Conservation (phyloP, 2,329 filamentous ascomycete species). For the Xylariaceae sp. region DNA sequence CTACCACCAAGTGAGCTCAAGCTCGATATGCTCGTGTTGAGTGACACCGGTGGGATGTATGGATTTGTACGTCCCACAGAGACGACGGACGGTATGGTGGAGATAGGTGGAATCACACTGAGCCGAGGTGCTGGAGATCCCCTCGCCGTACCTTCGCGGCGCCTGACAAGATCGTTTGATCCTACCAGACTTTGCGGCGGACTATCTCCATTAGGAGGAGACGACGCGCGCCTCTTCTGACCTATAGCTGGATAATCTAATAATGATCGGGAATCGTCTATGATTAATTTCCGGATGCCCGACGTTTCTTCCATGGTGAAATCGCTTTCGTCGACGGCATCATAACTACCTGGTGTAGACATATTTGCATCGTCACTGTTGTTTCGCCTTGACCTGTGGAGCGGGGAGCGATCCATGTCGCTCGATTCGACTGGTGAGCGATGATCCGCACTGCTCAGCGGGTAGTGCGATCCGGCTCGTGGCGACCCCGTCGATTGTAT, state of each 20-base stretch:
- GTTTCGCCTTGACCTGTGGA: constrained; percentile 44
- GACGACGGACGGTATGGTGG: constrained; percentile 41
- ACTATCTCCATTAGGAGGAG: constrained; percentile 49
- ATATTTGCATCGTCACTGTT: constrained; percentile 52
- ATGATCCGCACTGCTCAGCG: constrained; percentile 37
- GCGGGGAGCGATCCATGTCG: constrained; percentile 49
- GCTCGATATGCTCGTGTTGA: constrained; percentile 44
- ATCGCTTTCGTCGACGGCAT: constrained; percentile 48
- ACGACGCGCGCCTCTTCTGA: constrained; percentile 56
- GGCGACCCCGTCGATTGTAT: constrained; percentile 49
- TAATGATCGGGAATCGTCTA: constrained; percentile 42
- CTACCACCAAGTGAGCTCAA: constrained; percentile 44
- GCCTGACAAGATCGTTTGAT: constrained; percentile 45
- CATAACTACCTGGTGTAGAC: constrained; percentile 45
- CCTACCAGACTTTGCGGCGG: constrained; percentile 37
- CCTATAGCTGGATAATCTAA: constrained; percentile 41
- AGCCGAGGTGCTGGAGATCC: constrained; percentile 53
- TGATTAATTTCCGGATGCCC: constrained; percentile 40
- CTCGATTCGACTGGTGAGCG: constrained; percentile 43
- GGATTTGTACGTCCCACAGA: constrained; percentile 46
- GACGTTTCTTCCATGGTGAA: constrained; percentile 45
- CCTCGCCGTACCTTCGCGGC: constrained; percentile 48
- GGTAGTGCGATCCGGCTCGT: constrained; percentile 42
- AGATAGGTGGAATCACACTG: constrained; percentile 44
- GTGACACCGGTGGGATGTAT: constrained; percentile 45